Evolutionary conservation across 805 yeast species (phyloP).

Genomic region (Yarrowia deformans): DNA sequence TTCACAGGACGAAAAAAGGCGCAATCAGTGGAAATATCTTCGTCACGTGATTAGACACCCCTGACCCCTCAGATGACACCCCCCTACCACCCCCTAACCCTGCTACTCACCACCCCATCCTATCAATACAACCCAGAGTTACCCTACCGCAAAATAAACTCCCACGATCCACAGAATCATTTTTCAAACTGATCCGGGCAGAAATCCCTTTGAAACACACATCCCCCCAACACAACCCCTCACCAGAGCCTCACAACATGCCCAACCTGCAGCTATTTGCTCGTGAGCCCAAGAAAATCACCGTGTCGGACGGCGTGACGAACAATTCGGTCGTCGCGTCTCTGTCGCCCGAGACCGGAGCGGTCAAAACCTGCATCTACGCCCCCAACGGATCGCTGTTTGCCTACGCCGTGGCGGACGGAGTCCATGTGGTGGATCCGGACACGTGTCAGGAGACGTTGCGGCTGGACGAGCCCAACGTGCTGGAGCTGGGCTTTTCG

Average conservation of each 20-base stretch:
- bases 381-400: slow-evolving; percentile 72
- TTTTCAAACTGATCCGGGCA: slow-evolving; percentile 22
- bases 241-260: not conserved
- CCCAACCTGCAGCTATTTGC: slow-evolving; percentile 32
- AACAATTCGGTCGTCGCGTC: slow-evolving; percentile 24
- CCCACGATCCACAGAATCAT: slow-evolving; percentile 1
- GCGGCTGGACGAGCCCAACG: slow-evolving; percentile 66
- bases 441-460: slow-evolving; percentile 57
- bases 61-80: not conserved
- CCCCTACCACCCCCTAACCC: not conserved
- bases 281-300: slow-evolving; percentile 36
- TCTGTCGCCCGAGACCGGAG: slow-evolving; percentile 11
- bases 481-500: slow-evolving; percentile 85
- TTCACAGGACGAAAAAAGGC: too few relatives aligned
- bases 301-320: slow-evolving; percentile 34
- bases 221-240: not conserved
- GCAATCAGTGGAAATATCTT: too few relatives aligned
- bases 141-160: slow-evolving; percentile 33
- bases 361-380: slow-evolving; percentile 65
- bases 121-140: not conserved
- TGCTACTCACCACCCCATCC: not conserved
- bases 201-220: too few relatives aligned
- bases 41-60: not conserved
- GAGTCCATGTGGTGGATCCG: slow-evolving; percentile 67
- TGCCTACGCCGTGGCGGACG: slow-evolving; percentile 66